Percentiles rank a stretch among this genome's conserved stretches.
phyloP scores from a whole-genome alignment of 1,284 basidiomycete genomes.

The Moesziomyces parantarcticus region DNA sequence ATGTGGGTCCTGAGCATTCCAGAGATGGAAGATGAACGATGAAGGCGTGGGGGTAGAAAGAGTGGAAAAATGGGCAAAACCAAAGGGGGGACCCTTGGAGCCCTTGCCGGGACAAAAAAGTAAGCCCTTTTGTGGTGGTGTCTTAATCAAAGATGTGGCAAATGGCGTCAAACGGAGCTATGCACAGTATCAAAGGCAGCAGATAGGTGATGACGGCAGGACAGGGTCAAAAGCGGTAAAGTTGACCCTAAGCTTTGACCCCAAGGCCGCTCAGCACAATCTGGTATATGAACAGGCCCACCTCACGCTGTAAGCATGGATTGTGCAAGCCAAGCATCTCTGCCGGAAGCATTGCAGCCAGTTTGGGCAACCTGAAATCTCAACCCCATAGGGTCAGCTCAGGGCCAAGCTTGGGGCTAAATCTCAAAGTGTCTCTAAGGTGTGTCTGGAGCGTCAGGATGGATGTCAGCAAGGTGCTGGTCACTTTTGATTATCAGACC shows the following conservation, averaged over 20 bases:
- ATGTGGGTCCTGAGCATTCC: no score
- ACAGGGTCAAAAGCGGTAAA: not conserved
- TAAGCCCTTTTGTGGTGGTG: not conserved
- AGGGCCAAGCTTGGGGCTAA: slow-evolving; percentile 4
- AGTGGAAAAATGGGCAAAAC: slow-evolving; percentile 1
- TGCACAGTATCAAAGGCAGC: not conserved
- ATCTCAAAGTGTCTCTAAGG: not conserved
- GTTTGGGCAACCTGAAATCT: no score
- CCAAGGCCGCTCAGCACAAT: no score
- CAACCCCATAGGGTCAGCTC: slow-evolving; percentile 1
- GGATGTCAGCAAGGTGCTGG: no score
- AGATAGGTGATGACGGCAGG: not conserved
- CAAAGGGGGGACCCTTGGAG: slow-evolving; percentile 2
- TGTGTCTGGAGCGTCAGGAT: no score
- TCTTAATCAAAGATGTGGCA: not conserved
- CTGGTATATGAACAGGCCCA: no score
- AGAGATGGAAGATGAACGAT: no score
- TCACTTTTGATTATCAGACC: no score
- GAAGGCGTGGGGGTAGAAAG: not conserved
- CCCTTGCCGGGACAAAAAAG: not conserved
- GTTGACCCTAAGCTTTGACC: not conserved
- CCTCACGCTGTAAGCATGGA: no score
- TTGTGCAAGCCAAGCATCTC: no score
- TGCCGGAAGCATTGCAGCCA: no score
- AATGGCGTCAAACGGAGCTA: not conserved